Conservation (phyloP, 2,329 filamentous ascomycete species). For the Orbilia ellipsospora region DNA sequence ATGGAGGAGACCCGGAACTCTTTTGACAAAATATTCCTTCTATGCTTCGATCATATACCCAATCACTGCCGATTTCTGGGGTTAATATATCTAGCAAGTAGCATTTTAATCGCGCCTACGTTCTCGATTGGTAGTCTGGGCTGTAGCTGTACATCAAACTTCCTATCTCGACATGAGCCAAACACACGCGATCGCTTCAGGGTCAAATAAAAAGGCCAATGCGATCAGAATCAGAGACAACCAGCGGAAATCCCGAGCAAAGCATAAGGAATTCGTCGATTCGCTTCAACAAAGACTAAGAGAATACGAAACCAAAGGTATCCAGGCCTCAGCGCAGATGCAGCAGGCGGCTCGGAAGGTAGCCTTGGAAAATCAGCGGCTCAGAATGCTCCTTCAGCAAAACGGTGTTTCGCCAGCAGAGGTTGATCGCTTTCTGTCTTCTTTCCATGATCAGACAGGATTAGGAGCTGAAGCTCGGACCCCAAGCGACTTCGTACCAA, state of each 20-base stretch:
- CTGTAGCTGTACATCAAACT: too few species aligned
- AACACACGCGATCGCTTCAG: too few species aligned
- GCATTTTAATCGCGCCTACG: too few species aligned
- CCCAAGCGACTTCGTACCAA: too few species aligned
- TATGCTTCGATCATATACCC: too few species aligned
- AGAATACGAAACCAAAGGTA: constrained; percentile 66
- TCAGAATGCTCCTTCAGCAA: constrained; percentile 64
- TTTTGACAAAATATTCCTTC: too few species aligned
- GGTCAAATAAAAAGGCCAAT: not conserved
- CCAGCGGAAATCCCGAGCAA: constrained; percentile 68
- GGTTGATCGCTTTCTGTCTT: constrained; percentile 26
- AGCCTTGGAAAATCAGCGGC: constrained; percentile 65
- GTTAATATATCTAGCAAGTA: too few species aligned
- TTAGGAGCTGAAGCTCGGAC: not conserved
- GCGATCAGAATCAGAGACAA: constrained; percentile 62
- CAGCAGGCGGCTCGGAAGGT: constrained; percentile 68
- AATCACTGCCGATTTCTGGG: too few species aligned
- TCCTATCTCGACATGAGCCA: too few species aligned
- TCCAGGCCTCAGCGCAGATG: constrained; percentile 68
- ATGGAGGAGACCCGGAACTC: too few species aligned
- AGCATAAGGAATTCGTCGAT: constrained; percentile 67
- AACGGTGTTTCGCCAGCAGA: constrained; percentile 61
- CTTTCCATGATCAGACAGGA: not conserved
- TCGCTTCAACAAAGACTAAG: constrained; percentile 65
- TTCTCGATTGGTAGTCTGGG: too few species aligned